Percentiles rank a stretch among this genome's conserved stretches.
Evolutionary conservation across 2,329 filamentous ascomycete genomes (phyloP).

Genomic region (Calonectria ilicicola): DNA sequence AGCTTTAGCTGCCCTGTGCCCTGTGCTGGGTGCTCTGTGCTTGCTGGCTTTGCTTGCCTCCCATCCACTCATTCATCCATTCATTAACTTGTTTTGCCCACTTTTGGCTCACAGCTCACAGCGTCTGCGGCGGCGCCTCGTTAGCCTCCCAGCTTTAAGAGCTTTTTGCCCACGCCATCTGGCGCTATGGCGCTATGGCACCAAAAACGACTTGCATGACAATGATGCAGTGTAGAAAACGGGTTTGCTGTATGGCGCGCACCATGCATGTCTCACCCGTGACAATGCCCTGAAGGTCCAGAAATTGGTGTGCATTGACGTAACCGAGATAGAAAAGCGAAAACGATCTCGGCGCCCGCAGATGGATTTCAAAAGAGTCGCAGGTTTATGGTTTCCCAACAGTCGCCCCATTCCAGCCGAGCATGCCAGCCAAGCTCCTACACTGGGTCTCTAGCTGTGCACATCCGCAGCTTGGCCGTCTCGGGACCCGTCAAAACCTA

Average conservation of each 20-base stretch:
- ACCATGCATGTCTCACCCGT: background rate
- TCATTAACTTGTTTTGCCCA: too few species aligned
- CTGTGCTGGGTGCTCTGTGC: background rate
- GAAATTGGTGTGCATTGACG: background rate
- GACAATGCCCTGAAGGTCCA: background rate
- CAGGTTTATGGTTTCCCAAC: slow-evolving; percentile 7
- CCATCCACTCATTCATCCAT: too few species aligned
- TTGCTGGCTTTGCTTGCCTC: background rate
- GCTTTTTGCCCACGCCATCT: background rate
- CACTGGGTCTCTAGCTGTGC: background rate
- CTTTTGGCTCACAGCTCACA: background rate
- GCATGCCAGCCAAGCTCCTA: background rate
- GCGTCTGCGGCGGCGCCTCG: background rate
- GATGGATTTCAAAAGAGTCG: background rate
- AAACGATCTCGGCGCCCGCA: background rate
- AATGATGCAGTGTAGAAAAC: background rate
- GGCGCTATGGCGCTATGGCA: background rate
- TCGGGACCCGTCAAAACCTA: background rate
- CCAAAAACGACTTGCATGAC: background rate
- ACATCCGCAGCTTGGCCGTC: background rate
- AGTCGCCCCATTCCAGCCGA: background rate
- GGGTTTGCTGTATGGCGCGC: background rate
- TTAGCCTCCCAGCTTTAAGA: background rate
- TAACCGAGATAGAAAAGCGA: background rate
- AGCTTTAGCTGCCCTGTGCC: background rate